Conservation (phyloP, 768 basidiomycete genomes). For the Phylloporus sp. region DNA sequence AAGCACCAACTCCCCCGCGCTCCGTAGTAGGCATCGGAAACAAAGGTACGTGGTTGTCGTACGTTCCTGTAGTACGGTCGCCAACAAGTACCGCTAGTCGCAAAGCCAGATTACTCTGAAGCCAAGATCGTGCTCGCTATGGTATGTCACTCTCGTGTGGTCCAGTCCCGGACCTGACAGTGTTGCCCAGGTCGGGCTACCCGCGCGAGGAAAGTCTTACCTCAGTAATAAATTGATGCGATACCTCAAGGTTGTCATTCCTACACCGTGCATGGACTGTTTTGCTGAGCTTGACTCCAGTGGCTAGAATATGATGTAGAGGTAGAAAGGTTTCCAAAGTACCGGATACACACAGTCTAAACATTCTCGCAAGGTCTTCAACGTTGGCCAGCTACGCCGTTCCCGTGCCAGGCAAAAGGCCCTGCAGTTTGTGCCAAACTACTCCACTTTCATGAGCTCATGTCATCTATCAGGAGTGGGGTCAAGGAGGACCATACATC, state of each 20-base stretch:
- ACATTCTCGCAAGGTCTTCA: slow-evolving; percentile 69
- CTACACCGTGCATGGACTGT: slow-evolving; percentile 1
- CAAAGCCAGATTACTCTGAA: slow-evolving; percentile 97
- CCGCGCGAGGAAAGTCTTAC: slow-evolving; percentile 98
- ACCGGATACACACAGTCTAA: not conserved
- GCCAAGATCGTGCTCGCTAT: slow-evolving; percentile 98
- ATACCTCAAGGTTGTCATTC: slow-evolving; percentile 72
- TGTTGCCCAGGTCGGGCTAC: slow-evolving; percentile 74
- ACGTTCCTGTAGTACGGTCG: not conserved
- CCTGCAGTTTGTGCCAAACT: slow-evolving; percentile 48
- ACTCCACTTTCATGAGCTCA: slow-evolving; percentile 3
- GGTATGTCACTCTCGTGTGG: slow-evolving; percentile 41
- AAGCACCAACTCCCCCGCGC: slow-evolving; percentile 71
- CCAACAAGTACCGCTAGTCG: slow-evolving; percentile 44
- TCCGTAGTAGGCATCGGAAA: slow-evolving; percentile 87
- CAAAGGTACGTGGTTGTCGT: slow-evolving; percentile 51
- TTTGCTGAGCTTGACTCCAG: slow-evolving; percentile 38
- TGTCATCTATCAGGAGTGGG: slow-evolving; percentile 50
- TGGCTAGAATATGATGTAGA: slow-evolving; percentile 99
- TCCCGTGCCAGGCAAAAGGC: slow-evolving; percentile 78
- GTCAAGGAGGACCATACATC: slow-evolving; percentile 89
- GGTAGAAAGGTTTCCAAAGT: slow-evolving; percentile 35
- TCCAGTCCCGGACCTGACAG: not conserved
- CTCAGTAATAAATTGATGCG: slow-evolving; percentile 96
- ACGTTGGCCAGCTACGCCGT: slow-evolving; percentile 91